phyloP scores from a whole-genome alignment of 2,329 filamentous ascomycete species.

The Colletotrichum liaoningense region DNA sequence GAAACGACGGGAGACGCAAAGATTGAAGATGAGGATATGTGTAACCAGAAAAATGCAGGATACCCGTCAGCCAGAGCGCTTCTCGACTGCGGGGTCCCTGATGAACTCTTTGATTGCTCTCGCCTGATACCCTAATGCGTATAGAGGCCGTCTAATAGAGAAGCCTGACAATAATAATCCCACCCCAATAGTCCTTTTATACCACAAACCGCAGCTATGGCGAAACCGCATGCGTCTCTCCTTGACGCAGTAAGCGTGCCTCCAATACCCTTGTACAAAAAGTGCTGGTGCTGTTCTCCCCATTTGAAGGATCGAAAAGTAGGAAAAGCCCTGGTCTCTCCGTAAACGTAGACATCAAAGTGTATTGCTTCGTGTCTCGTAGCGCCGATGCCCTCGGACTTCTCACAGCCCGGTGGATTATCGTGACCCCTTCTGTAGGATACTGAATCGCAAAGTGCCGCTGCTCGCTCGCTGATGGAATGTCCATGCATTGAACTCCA shows the following conservation, averaged over 20 bases:
- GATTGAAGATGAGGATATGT: not conserved
- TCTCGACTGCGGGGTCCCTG: conserved; percentile 28
- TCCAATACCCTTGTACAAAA: conserved; percentile 26
- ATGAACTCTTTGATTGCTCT: conserved; percentile 32
- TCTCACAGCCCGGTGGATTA: conserved; percentile 1
- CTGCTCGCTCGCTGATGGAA: conserved; percentile 33
- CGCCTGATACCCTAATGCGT: conserved; percentile 32
- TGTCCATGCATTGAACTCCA: conserved; percentile 33
- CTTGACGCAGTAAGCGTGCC: conserved; percentile 10
- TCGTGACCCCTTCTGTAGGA: conserved; percentile 3
- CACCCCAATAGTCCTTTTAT: conserved; percentile 20
- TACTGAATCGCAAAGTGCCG: conserved; percentile 31
- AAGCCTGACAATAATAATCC: conserved; percentile 12
- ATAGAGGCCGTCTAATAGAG: conserved; percentile 24
- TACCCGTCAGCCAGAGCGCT: conserved; percentile 32
- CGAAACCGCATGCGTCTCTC: conserved; percentile 8
- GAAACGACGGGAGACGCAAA: not conserved
- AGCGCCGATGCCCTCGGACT: conserved; percentile 11
- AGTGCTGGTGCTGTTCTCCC: conserved; percentile 33
- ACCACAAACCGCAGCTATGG: conserved; percentile 11
- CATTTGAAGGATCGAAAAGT: conserved; percentile 21
- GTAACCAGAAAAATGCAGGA: conserved; percentile 20
- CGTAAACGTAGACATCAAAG: not conserved
- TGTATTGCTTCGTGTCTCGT: not conserved
- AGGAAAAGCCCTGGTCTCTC: conserved; percentile 5